phyloP scores from a whole-genome alignment of 2,329 filamentous ascomycete species.

The Fonsecaea erecta region DNA sequence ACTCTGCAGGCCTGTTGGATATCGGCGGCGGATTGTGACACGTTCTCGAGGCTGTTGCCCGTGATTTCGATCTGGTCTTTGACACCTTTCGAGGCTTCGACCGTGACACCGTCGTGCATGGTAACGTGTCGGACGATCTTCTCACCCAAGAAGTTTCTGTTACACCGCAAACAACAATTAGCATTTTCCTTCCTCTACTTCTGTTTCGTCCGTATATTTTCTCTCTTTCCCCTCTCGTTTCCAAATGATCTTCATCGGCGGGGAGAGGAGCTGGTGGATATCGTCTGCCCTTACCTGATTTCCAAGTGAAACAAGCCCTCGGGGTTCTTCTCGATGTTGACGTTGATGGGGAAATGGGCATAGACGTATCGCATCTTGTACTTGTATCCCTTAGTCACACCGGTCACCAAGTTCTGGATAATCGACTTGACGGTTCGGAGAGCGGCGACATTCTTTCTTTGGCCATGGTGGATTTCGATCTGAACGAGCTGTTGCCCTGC shows the following conservation, averaged over 20 bases:
- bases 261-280: constrained; percentile 21
- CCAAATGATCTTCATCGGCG: not conserved
- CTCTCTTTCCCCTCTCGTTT: constrained; percentile 32
- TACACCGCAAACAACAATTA: constrained; percentile 21
- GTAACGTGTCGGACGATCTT: constrained; percentile 94
- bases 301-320: constrained; percentile 91
- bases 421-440: constrained; percentile 97
- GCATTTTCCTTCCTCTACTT: not conserved
- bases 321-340: constrained; percentile 95
- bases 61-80: constrained; percentile 96
- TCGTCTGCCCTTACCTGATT: constrained; percentile 74
- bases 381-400: constrained; percentile 99
- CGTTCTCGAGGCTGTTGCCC: constrained; percentile 95
- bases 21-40: constrained; percentile 97
- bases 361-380: constrained; percentile 99
- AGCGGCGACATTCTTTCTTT: constrained; percentile 95
- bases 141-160: constrained; percentile 96
- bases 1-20: constrained; percentile 99
- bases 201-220: not conserved
- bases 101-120: constrained; percentile 88
- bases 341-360: constrained; percentile 99
- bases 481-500: constrained; percentile 65
- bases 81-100: constrained; percentile 85
- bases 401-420: constrained; percentile 98
- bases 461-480: constrained; percentile 98